Evolutionary conservation across 208 protist species (phyloP), one percentile per base, ranked within the genome.

Genomic region (Willaertia magna): DNA sequence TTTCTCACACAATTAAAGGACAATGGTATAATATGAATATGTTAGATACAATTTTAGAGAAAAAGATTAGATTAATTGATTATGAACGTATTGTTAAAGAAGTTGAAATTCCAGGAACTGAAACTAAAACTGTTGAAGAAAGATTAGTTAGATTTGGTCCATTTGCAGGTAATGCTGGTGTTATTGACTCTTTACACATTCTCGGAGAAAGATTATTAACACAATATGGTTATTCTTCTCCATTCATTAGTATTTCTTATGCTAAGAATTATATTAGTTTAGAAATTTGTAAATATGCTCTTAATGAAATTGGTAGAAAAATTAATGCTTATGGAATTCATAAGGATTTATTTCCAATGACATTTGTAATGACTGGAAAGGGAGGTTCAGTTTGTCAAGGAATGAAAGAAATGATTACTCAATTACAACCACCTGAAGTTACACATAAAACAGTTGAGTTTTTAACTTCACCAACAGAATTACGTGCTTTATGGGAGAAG

Each of bases 1-100:
- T 95, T 81, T 92, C 89, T n/a, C 93, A 95, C 87, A 95, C 91
- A 2, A 90, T 93, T 86, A 95, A 95, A 85, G 93, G 87, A 4
- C 93, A 95, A 88, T 82, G 86, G 43, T 88, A 94, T 52, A 95
- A 95, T 87, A 95, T 95, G 93, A 81, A 74, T 59, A 88, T 94
- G 75, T 86, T 95, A 7, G 92, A 95, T 52, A 87, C 74, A 9
- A 84, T 92, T 40, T 84, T 94, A 39, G 51, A 89, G 14, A 92
- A 91, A 89, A 91, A 92, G 46, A 91, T 94, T 47, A 87, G 92
- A 26, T 87, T 95, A 34, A 89, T 95, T 48, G 93, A 95, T 88
- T 95, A 95, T 83, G 93, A 95, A 88, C 26, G 75, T 40, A 92
- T 95, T 30, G 87, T 88, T 16, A 76, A 84, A 40, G 87, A 88